A percentile compares a stretch with the other conserved stretches of the same genome.
phyloP scores from a whole-genome alignment of 2,329 filamentous ascomycete species.

The Escovopsis weberi region DNA sequence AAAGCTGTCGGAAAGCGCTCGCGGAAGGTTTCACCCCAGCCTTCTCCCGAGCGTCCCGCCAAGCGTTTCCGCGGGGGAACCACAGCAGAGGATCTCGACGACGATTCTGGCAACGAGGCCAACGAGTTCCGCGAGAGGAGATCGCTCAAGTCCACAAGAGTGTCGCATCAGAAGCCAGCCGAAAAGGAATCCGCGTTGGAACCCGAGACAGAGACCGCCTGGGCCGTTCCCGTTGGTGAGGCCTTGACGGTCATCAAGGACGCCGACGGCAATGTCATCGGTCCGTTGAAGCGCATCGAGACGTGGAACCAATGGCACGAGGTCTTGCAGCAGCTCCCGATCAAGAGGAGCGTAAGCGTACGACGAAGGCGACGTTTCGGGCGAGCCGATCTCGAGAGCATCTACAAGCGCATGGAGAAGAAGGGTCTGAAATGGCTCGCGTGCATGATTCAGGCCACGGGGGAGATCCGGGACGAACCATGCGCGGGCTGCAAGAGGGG shows the following conservation, averaged over 20 bases:
- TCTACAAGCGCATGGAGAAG: constrained; percentile 26
- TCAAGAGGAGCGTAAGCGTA: constrained; percentile 26
- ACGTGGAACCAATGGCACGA: constrained; percentile 27
- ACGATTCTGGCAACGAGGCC: constrained; percentile 2
- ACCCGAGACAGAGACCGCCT: not conserved
- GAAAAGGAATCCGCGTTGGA: not conserved
- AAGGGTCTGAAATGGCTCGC: constrained; percentile 32
- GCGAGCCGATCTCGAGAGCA: constrained; percentile 21
- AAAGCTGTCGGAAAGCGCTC: no score
- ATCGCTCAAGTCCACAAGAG: constrained; percentile 7
- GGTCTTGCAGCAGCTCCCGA: constrained; percentile 21
- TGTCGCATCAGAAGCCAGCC: not conserved
- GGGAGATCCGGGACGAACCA: constrained; percentile 23
- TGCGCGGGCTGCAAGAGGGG: constrained; percentile 28
- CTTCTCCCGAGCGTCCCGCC: no score
- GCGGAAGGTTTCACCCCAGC: no score
- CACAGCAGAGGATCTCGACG: not conserved
- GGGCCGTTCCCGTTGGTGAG: constrained; percentile 3
- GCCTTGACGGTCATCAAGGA: constrained; percentile 22
- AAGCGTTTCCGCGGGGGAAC: no score
- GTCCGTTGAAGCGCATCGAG: constrained; percentile 21
- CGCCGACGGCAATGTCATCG: constrained; percentile 23
- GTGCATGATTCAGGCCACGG: constrained; percentile 36
- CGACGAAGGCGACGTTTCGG: constrained; percentile 28
- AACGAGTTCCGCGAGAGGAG: constrained; percentile 8